These are phyloP conservation scores for Pestalotiopsis fici DNA, from an alignment of 2,329 filamentous ascomycete species.

Conservation along the genomic window DNA sequence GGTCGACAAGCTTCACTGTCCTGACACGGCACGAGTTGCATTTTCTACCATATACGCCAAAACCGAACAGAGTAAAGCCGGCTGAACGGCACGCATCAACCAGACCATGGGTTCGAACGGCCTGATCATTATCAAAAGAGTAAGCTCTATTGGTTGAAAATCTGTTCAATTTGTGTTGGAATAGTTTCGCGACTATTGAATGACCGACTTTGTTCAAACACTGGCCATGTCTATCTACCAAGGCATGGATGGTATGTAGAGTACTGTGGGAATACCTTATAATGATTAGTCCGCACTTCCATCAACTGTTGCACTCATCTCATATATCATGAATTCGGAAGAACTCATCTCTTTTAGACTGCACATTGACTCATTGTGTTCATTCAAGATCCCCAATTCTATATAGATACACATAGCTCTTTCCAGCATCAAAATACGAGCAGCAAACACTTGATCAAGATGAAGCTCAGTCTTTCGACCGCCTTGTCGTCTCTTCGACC, in stretches of 20 bases:
- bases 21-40: not conserved
- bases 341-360: too few relatives aligned
- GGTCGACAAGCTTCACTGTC: not conserved
- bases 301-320: too few relatives aligned
- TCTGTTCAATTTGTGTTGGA: not conserved
- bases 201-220: not conserved
- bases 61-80: not conserved
- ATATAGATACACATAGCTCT: not conserved
- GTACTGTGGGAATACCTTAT: not conserved
- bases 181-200: not conserved
- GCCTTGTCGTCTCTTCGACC: not conserved
- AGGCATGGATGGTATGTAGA: not conserved
- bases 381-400: not conserved
- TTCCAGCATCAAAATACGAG: not conserved
- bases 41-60: not conserved
- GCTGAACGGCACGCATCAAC: not conserved
- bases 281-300: too few relatives aligned
- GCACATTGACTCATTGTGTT: too few relatives aligned
- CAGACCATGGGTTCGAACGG: not conserved
- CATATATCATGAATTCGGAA: too few relatives aligned
- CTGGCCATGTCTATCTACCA: not conserved
- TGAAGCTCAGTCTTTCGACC: not conserved
- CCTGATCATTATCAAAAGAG: not conserved
- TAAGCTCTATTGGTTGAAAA: not conserved
- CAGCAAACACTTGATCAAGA: not conserved